These are phyloP conservation scores for Trametes polyzona DNA, from an alignment of 1,284 basidiomycete species.

Conservation along the genomic window DNA sequence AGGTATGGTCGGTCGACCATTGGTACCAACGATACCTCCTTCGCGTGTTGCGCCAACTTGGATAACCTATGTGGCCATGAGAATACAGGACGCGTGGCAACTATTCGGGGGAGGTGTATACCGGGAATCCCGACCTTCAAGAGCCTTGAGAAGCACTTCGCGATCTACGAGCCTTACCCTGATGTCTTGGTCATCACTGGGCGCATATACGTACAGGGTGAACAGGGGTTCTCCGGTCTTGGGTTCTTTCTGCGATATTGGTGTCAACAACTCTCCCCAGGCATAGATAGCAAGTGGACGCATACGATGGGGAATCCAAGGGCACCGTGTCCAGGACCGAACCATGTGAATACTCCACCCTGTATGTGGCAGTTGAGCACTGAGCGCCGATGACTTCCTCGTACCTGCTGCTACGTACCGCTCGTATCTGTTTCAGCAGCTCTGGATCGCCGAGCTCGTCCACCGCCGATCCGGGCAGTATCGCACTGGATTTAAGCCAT, in stretches of 20 bases:
- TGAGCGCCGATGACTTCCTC: too few relatives aligned
- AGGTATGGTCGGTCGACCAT: conserved; percentile 23
- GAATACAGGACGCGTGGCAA: neutral
- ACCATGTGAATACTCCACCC: conserved; percentile 25
- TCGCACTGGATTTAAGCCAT: conserved; percentile 6
- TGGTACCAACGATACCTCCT: conserved; percentile 10
- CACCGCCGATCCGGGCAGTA: conserved; percentile 20
- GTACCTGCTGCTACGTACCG: too few relatives aligned
- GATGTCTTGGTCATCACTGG: neutral
- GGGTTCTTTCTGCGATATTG: conserved; percentile 3
- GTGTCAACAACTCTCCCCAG: neutral
- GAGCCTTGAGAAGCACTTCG: conserved; percentile 1
- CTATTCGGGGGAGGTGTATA: neutral
- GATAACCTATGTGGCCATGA: conserved; percentile 11
- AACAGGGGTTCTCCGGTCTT: conserved; percentile 9
- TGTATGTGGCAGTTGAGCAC: neutral
- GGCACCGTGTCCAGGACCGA: conserved; percentile 18
- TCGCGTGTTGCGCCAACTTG: conserved; percentile 19
- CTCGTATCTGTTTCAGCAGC: conserved; percentile 15
- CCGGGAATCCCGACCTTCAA: conserved; percentile 21
- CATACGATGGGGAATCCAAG: conserved; percentile 24
- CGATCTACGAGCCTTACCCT: neutral
- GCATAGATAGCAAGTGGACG: neutral
- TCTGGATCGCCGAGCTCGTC: conserved; percentile 20
- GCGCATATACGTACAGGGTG: conserved; percentile 11